Conservation (phyloP, 208 protist species). For the Blastocrithidia nonstop region DNA sequence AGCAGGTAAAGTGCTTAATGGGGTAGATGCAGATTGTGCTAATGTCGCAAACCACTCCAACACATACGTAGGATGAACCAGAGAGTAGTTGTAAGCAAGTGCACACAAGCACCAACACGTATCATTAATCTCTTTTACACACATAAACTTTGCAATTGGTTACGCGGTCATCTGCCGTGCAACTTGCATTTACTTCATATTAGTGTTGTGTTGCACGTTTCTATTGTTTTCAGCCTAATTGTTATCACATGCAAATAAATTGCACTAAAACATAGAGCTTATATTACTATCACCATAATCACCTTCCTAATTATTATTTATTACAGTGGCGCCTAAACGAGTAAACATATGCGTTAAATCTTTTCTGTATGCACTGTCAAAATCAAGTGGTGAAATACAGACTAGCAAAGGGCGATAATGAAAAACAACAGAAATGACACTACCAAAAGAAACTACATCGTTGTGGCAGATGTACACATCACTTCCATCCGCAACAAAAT, state of each 20-base stretch:
- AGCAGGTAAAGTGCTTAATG: constrained; percentile 47
- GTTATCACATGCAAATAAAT: constrained; percentile 3
- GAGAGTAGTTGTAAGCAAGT: constrained; percentile 46
- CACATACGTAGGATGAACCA: constrained; percentile 55
- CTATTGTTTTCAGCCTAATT: background rate
- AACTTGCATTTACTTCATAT: background rate
- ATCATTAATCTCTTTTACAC: constrained; percentile 34
- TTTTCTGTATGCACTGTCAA: constrained; percentile 16
- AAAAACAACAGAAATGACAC: constrained; percentile 15
- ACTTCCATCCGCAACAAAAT: constrained; percentile 12
- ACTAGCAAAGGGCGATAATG: constrained; percentile 61
- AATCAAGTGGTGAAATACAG: constrained; percentile 21
- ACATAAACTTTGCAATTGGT: constrained; percentile 49
- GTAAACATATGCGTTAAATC: constrained; percentile 45
- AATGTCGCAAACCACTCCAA: constrained; percentile 67
- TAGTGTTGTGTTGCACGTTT: background rate
- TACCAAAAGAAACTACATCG: constrained; percentile 31
- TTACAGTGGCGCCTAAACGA: constrained; percentile 53
- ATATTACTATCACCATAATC: too few relatives aligned
- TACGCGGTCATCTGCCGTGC: constrained; percentile 9
- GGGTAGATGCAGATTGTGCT: constrained; percentile 24
- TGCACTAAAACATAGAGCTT: too few relatives aligned
- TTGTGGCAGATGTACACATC: constrained; percentile 23
- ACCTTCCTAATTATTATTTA: too few relatives aligned
- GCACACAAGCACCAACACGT: constrained; percentile 32